Conservation (phyloP, 2,329 filamentous ascomycete genomes). For the Xylaria sp. region DNA sequence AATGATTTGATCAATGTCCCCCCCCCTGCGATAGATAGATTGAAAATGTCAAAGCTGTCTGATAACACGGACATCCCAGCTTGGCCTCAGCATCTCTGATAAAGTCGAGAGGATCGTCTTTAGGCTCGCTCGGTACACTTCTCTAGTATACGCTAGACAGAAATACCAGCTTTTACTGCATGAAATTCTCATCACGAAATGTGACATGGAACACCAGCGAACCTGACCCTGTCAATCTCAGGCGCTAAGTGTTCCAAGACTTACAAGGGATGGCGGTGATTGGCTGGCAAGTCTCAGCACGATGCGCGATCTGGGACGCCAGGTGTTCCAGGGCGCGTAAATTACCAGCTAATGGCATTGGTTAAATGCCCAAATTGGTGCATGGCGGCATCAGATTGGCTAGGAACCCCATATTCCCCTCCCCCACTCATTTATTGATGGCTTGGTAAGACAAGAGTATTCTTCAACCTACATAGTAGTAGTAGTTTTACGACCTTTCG, state of each 20-base stretch:
- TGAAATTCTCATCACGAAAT: constrained; percentile 39
- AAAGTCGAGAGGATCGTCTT: constrained; percentile 14
- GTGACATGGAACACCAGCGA: constrained; percentile 51
- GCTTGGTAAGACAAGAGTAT: background rate
- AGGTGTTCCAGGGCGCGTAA: constrained; percentile 58
- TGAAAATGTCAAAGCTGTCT: constrained; percentile 20
- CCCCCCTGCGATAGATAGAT: constrained; percentile 18
- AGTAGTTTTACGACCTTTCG: background rate
- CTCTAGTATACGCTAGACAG: background rate
- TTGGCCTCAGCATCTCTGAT: constrained; percentile 1
- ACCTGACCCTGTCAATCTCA: constrained; percentile 53
- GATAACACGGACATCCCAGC: constrained; percentile 11
- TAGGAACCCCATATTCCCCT: background rate
- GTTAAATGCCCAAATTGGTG: constrained; percentile 3
- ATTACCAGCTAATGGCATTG: constrained; percentile 32
- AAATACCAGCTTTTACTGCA: constrained; percentile 17
- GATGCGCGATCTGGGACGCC: constrained; percentile 50
- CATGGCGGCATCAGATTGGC: constrained; percentile 9
- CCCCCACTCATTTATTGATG: background rate
- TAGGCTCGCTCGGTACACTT: background rate
- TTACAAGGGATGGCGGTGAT: constrained; percentile 50
- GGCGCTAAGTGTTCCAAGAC: constrained; percentile 58
- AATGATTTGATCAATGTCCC: constrained; percentile 17
- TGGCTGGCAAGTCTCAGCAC: constrained; percentile 50
- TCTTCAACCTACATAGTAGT: background rate